A percentile compares a stretch with the other conserved stretches of the same genome.
phyloP scores from a whole-genome alignment of 345 rosid genomes.

The Eucalyptus pauciflora region DNA sequence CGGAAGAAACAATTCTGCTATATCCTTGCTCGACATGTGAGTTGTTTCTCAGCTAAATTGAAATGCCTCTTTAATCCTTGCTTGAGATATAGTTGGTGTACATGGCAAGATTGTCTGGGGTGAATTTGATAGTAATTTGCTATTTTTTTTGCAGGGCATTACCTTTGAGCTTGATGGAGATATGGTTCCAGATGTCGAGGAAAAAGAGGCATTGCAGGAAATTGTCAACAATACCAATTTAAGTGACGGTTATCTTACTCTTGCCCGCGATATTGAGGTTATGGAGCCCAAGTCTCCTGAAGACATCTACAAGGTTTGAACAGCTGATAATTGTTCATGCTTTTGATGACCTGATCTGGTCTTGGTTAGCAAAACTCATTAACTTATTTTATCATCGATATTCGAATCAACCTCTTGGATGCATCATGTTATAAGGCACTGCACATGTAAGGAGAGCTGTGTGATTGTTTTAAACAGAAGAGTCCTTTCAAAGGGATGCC shows the following conservation, averaged over 20 bases:
- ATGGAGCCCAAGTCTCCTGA: constrained; percentile 98
- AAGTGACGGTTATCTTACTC: constrained; percentile 89
- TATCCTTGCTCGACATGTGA: constrained; percentile 86
- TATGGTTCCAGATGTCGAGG: constrained; percentile 44
- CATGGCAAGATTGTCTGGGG: not conserved
- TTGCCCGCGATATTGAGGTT: constrained; percentile 98
- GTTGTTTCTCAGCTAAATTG: constrained; percentile 2
- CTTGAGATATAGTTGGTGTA: not conserved
- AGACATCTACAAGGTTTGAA: constrained; percentile 85
- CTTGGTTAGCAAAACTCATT: not conserved
- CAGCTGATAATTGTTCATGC: not conserved
- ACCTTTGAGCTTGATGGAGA: constrained; percentile 63
- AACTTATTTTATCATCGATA: not conserved
- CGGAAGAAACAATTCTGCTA: constrained; percentile 85
- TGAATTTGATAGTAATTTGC: not conserved
- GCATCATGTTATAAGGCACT: not conserved
- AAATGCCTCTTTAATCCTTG: not conserved
- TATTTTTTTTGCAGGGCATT: constrained; percentile 42
- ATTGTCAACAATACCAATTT: constrained; percentile 68
- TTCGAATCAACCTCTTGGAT: not conserved
- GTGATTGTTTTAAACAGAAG: not conserved
- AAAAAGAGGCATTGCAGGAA: constrained; percentile 62
- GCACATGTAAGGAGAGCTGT: not conserved
- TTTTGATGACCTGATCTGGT: not conserved
- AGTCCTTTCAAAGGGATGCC: not conserved